A percentile compares a stretch with the other conserved stretches of the same genome.
Conservation (phyloP, 2,329 filamentous ascomycete genomes). For the Akanthomyces dipterigenus region DNA sequence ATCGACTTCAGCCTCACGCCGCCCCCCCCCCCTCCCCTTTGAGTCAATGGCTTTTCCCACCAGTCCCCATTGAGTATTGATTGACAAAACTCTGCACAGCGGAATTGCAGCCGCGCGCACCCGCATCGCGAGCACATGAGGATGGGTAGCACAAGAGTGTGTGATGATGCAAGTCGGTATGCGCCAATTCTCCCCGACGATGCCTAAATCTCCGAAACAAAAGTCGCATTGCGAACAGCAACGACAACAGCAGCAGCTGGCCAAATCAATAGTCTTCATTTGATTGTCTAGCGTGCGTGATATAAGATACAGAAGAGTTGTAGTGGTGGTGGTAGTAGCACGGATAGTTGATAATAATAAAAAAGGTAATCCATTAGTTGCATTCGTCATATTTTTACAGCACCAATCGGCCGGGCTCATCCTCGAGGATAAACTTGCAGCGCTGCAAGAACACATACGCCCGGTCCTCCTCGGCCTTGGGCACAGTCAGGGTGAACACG, state of each 20-base stretch:
- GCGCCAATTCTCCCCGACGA: neutral
- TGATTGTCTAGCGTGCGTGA: neutral
- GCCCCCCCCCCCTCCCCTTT: too few species aligned
- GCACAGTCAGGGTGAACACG: conserved; percentile 75
- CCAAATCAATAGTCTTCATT: neutral
- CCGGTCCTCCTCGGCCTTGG: conserved; percentile 72
- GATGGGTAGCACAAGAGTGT: neutral
- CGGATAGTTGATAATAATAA: conserved; percentile 26
- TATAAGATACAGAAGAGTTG: conserved; percentile 4
- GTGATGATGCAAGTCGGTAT: neutral
- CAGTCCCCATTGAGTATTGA: neutral
- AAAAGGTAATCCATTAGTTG: conserved; percentile 13
- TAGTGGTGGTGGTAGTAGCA: too few species aligned
- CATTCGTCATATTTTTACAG: conserved; percentile 30
- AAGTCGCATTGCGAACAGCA: too few species aligned
- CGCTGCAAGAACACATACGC: conserved; percentile 78
- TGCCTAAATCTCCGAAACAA: neutral
- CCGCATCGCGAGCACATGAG: neutral
- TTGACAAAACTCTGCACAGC: neutral
- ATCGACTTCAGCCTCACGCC: neutral
- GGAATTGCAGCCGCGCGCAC: neutral
- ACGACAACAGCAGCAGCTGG: neutral
- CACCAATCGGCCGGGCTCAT: conserved; percentile 70
- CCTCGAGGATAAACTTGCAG: conserved; percentile 76
- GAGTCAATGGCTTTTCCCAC: neutral